Conservation (phyloP, 1,284 basidiomycete species). For the Austroboletus niveus region DNA sequence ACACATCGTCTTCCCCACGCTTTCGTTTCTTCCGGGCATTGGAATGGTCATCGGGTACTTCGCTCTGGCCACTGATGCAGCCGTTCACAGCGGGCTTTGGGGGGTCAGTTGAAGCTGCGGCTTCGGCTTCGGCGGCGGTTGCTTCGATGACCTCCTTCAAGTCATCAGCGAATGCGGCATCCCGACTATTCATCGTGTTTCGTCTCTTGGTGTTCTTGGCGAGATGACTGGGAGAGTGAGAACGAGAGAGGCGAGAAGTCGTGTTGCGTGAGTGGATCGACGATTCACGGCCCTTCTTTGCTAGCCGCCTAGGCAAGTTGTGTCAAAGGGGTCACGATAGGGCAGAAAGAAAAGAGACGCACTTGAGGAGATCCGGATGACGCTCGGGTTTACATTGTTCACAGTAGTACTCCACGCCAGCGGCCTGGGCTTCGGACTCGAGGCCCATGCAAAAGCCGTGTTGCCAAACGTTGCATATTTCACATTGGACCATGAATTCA, state of each 20-base stretch:
- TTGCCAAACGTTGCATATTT: conserved; percentile 97
- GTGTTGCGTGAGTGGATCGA: conserved; percentile 56
- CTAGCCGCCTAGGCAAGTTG: conserved; percentile 48
- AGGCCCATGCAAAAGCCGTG: conserved; percentile 97
- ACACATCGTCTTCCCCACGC: conserved; percentile 68
- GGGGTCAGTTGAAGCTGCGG: conserved; percentile 43
- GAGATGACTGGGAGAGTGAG: conserved; percentile 66
- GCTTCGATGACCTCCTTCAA: conserved; percentile 69
- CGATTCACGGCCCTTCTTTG: conserved; percentile 61
- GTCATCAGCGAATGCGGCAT: conserved; percentile 91
- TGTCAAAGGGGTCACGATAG: conserved; percentile 9
- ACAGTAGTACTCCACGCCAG: conserved; percentile 86
- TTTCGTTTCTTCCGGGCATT: conserved; percentile 69
- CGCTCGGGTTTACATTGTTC: conserved; percentile 90
- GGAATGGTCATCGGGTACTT: conserved; percentile 46
- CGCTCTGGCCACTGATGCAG: conserved; percentile 35
- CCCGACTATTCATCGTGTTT: conserved; percentile 97
- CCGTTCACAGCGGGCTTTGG: conserved; percentile 26
- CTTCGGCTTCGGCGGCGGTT: conserved; percentile 56
- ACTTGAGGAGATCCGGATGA: conserved; percentile 79
- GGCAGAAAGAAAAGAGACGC: conserved; percentile 27
- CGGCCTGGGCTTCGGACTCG: conserved; percentile 79
- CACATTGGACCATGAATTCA: conserved; percentile 97
- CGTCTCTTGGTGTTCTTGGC: conserved; percentile 73
- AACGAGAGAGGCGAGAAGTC: conserved; percentile 64